Conservation (phyloP, 768 basidiomycete genomes). For the Termitomyces sp. region DNA sequence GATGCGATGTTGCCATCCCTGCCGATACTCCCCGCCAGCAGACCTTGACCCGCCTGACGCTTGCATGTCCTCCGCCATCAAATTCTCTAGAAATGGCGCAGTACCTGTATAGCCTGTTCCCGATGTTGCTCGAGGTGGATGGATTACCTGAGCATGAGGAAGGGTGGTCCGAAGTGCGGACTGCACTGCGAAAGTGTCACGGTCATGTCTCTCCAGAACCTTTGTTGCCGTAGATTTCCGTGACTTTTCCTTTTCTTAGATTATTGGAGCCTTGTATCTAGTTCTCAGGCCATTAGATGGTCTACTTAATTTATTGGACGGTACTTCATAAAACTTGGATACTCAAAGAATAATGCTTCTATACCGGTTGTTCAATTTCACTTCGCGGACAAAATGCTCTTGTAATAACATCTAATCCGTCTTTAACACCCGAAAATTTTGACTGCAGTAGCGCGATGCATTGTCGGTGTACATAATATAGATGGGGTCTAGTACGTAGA, state of each 20-base stretch:
- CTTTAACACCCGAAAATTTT: background rate
- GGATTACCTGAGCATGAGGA: constrained; percentile 29
- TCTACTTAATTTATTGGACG: background rate
- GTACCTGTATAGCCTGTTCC: constrained; percentile 34
- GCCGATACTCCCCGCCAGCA: constrained; percentile 13
- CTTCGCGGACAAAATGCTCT: too few species aligned
- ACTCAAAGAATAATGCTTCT: too few species aligned
- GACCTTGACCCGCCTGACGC: constrained; percentile 29
- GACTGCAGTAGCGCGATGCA: background rate
- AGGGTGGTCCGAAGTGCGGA: constrained; percentile 20
- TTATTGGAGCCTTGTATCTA: background rate
- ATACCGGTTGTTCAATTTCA: too few species aligned
- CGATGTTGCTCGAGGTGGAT: constrained; percentile 30
- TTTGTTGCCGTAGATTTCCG: constrained; percentile 2
- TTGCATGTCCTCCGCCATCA: constrained; percentile 27
- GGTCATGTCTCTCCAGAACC: background rate
- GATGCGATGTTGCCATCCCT: background rate
- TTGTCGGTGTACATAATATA: background rate
- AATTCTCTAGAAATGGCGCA: constrained; percentile 23
- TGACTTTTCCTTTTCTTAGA: constrained; percentile 1
- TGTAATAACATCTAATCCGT: too few species aligned
- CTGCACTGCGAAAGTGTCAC: constrained; percentile 1
- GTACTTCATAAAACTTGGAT: too few species aligned
- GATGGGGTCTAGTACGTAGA: too few species aligned
- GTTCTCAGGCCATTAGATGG: background rate